Conservation (phyloP, 2,329 filamentous ascomycete species). For the Botrytis squamosa region DNA sequence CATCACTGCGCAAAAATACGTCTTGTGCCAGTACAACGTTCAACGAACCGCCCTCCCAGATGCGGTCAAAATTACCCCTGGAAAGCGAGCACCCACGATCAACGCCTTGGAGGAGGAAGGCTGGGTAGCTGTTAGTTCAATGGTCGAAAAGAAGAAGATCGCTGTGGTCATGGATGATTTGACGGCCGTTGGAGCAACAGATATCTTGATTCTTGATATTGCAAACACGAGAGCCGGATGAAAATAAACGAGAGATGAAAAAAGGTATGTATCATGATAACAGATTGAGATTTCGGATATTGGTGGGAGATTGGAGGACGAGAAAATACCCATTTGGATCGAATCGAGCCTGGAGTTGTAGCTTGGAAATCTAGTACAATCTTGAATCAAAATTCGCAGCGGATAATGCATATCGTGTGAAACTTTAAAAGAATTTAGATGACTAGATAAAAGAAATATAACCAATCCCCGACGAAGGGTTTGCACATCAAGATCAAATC, state of each 20-base stretch:
- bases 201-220: constrained; percentile 41
- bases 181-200: constrained; percentile 37
- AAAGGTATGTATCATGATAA: neutral
- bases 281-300: neutral
- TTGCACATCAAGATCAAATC: neutral
- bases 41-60: constrained; percentile 64
- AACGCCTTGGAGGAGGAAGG: constrained; percentile 62
- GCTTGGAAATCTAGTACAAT: constrained; percentile 4
- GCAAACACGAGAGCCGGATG: constrained; percentile 37
- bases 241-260: constrained; percentile 7
- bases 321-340: constrained; percentile 14
- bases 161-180: constrained; percentile 41
- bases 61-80: constrained; percentile 79
- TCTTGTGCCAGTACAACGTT: constrained; percentile 96
- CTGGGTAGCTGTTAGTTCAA: constrained; percentile 34
- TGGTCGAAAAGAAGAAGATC: constrained; percentile 40
- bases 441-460: neutral
- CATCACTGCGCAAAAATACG: constrained; percentile 90
- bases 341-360: neutral
- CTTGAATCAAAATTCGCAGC: neutral
- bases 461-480: neutral
- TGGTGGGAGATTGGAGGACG: neutral
- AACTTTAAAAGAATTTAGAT: neutral
- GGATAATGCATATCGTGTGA: neutral
- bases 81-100: constrained; percentile 88